A percentile compares a stretch with the other conserved stretches of the same genome.
Evolutionary conservation across 148 eudicot species (phyloP).

Genomic region (Rhododendron vialii): DNA sequence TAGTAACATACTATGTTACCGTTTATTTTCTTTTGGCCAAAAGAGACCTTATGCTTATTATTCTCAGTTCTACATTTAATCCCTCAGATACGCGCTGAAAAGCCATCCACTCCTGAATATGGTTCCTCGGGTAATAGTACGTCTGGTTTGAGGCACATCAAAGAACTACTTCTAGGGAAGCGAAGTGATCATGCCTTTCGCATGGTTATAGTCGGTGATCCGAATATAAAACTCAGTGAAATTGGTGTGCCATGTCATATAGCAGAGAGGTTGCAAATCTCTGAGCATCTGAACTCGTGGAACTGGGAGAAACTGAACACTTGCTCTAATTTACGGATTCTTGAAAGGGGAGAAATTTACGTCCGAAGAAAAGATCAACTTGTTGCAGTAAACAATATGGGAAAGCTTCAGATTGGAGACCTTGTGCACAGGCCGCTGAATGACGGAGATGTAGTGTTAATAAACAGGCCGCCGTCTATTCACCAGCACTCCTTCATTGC

Average conservation of each 20-base stretch:
- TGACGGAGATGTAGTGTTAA: constrained; percentile 80
- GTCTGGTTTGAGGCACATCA: constrained; percentile 71
- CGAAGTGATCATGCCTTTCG: constrained; percentile 76
- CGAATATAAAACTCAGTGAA: constrained; percentile 61
- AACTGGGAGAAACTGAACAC: constrained; percentile 59
- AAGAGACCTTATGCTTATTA: background rate
- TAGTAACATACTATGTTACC: constrained; percentile 19
- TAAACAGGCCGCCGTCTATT: constrained; percentile 93
- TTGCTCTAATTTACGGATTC: constrained; percentile 46
- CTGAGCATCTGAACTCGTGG: constrained; percentile 60
- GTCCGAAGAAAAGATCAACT: constrained; percentile 58
- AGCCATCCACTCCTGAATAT: constrained; percentile 38
- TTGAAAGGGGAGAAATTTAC: constrained; percentile 51
- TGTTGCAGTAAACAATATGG: constrained; percentile 39
- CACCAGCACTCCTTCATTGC: constrained; percentile 88
- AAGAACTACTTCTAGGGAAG: constrained; percentile 78
- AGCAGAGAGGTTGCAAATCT: constrained; percentile 65
- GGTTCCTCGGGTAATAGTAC: constrained; percentile 25
- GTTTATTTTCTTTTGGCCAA: constrained; percentile 2
- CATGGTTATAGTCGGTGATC: constrained; percentile 87
- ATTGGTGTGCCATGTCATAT: constrained; percentile 71
- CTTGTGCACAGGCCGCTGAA: constrained; percentile 51
- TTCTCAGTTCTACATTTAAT: constrained; percentile 10
- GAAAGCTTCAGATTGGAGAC: constrained; percentile 65
- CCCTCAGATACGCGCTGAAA: constrained; percentile 70